Evolutionary conservation across 257 asterid species (phyloP).

Genomic region (Solanum stenotomum): DNA sequence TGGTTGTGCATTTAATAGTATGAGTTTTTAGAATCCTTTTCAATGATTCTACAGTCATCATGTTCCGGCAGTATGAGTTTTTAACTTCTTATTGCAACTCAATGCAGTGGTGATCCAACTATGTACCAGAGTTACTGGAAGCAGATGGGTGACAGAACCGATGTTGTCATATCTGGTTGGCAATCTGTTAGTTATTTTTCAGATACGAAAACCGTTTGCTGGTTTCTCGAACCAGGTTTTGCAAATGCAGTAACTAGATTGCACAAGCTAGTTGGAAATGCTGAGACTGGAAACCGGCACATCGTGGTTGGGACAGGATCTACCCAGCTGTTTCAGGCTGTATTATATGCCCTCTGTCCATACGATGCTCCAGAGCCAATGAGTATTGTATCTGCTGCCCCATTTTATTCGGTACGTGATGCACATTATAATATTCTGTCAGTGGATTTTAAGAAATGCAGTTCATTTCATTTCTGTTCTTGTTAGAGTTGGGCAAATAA

Average conservation of each 20-base stretch:
- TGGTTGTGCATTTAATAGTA: background rate
- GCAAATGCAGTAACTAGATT: constrained; percentile 44
- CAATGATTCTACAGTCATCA: background rate
- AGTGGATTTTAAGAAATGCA: background rate
- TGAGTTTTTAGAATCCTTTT: background rate
- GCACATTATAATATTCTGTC: background rate
- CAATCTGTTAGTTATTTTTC: constrained; percentile 86
- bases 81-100: background rate
- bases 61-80: background rate
- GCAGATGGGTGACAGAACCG: constrained; percentile 53
- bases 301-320: constrained; percentile 96
- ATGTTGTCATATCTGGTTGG: constrained; percentile 76
- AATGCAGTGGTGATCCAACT: constrained; percentile 84
- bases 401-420: constrained; percentile 73
- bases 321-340: constrained; percentile 85
- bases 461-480: background rate
- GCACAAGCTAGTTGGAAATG: constrained; percentile 78
- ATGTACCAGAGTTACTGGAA: constrained; percentile 89
- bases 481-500: background rate
- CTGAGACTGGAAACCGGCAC: constrained; percentile 53
- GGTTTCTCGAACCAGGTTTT: constrained; percentile 85
- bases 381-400: constrained; percentile 82
- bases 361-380: constrained; percentile 52
- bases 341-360: constrained; percentile 65
- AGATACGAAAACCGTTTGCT: constrained; percentile 53